phyloP scores from a whole-genome alignment of 75 land plant genomes.

The Selaginella moellendorffii region DNA sequence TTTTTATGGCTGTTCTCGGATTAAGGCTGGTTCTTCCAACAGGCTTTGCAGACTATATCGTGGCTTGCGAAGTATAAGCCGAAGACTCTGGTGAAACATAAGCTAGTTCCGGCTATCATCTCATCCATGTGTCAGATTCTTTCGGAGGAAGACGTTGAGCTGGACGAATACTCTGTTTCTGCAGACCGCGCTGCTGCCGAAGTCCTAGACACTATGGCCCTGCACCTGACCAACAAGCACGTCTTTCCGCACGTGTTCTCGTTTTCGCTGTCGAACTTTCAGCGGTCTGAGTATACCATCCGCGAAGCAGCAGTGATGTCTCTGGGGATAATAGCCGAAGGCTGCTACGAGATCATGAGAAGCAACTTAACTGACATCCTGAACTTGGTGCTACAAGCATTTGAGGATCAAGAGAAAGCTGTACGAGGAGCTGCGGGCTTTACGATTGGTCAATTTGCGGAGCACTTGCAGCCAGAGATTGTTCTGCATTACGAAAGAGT shows the following conservation, averaged over 20 bases:
- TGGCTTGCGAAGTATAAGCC: constrained; percentile 94
- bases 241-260: constrained; percentile 75
- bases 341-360: constrained; percentile 74
- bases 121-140: constrained; percentile 80
- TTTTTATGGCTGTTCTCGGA: too few relatives aligned
- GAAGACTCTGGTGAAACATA: constrained; percentile 70
- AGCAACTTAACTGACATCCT: constrained; percentile 48
- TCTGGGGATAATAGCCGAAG: constrained; percentile 82
- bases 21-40: constrained; percentile 65
- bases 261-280: constrained; percentile 59
- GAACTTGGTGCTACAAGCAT: constrained; percentile 52
- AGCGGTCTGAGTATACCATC: constrained; percentile 42
- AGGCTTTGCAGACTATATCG: constrained; percentile 91
- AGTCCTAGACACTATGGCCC: constrained; percentile 96
- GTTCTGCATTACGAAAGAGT: constrained; percentile 68
- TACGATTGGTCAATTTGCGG: constrained; percentile 94
- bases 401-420: constrained; percentile 64
- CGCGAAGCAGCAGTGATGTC: constrained; percentile 87
- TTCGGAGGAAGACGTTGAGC: constrained; percentile 46
- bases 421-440: constrained; percentile 96
- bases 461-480: constrained; percentile 90
- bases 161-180: constrained; percentile 80
- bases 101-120: constrained; percentile 57
- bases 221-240: constrained; percentile 64
- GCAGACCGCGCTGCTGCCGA: constrained; percentile 94